Evolutionary conservation across 805 yeast genomes (phyloP).

Genomic region (Sugiyamaella valdiviana): DNA sequence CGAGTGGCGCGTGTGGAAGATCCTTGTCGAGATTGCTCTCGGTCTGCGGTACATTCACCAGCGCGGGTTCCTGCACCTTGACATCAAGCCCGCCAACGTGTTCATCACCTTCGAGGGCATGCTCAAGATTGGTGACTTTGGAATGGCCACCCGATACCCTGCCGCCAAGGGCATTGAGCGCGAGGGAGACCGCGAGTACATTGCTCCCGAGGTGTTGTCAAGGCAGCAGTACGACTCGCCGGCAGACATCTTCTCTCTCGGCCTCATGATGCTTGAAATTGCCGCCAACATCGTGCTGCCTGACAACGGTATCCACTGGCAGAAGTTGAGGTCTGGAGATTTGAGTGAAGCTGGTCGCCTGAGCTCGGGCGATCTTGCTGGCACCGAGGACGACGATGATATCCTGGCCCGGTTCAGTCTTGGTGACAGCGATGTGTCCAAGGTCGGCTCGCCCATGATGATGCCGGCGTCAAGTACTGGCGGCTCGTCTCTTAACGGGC

Average conservation of each 20-base stretch:
- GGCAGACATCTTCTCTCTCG: constrained; percentile 93
- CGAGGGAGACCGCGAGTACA: constrained; percentile 96
- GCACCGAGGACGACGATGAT: constrained; percentile 11
- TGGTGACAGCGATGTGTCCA: constrained; percentile 1
- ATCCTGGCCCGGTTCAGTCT: constrained; percentile 4
- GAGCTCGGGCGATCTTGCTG: constrained; percentile 53
- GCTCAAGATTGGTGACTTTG: constrained; percentile 93
- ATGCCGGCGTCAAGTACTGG: constrained; percentile 4
- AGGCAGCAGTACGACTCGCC: constrained; percentile 78
- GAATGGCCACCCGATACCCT: constrained; percentile 82
- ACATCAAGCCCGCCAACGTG: constrained; percentile 91
- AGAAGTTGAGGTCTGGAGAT: constrained; percentile 90
- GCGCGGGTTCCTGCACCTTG: constrained; percentile 74
- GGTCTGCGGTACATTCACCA: constrained; percentile 79
- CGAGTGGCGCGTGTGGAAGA: constrained; percentile 98
- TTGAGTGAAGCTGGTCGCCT: constrained; percentile 88
- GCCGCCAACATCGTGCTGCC: constrained; percentile 95
- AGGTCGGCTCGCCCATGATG: constrained; percentile 1
- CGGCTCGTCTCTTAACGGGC: not conserved
- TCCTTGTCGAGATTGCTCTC: constrained; percentile 70
- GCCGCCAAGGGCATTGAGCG: constrained; percentile 59
- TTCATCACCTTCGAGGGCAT: constrained; percentile 92
- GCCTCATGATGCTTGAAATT: constrained; percentile 85
- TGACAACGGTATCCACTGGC: constrained; percentile 96
- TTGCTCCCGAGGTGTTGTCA: constrained; percentile 91